phyloP scores from a whole-genome alignment of 805 yeast species.

The Yarrowia sp. region DNA sequence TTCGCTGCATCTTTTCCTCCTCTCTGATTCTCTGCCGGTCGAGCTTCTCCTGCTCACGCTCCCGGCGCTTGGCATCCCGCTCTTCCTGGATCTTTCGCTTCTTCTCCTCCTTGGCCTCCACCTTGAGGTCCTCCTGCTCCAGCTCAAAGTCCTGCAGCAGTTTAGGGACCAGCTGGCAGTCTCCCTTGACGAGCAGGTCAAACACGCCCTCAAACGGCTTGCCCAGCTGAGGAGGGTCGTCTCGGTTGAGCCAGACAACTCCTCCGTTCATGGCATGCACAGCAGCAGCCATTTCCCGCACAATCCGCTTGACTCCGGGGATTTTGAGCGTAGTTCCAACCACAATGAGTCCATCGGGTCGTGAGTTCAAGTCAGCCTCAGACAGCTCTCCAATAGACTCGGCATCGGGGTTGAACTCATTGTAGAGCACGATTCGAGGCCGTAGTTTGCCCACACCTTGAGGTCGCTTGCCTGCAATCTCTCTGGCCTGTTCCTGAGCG shows the following conservation, averaged over 20 bases:
- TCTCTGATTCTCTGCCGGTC: conserved; percentile 10
- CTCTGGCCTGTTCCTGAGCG: conserved; percentile 56
- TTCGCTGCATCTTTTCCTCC: conserved; percentile 6
- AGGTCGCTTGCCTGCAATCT: conserved; percentile 60
- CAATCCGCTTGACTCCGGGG: conserved; percentile 65
- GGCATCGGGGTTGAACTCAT: conserved; percentile 83
- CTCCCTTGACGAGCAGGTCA: conserved; percentile 62
- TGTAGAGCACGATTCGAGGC: conserved; percentile 66
- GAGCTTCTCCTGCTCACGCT: conserved; percentile 6
- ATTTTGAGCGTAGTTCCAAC: conserved; percentile 85
- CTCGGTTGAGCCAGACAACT: conserved; percentile 61
- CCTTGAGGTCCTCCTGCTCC: conserved; percentile 14
- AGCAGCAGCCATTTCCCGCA: conserved; percentile 57
- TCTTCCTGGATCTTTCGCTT: conserved; percentile 20
- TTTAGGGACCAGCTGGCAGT: conserved; percentile 57
- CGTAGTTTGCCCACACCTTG: conserved; percentile 62
- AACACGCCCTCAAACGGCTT: conserved; percentile 52
- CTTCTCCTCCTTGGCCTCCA: conserved; percentile 16
- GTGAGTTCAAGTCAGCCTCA: conserved; percentile 58
- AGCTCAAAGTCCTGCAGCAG: conserved; percentile 35
- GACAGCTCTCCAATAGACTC: conserved; percentile 78
- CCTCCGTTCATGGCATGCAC: conserved; percentile 58
- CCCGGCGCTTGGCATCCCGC: background rate
- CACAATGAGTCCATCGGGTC: conserved; percentile 75
- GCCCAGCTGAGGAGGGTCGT: conserved; percentile 47